Conservation (phyloP, 2,329 filamentous ascomycete genomes). For the Volutella citrinella region DNA sequence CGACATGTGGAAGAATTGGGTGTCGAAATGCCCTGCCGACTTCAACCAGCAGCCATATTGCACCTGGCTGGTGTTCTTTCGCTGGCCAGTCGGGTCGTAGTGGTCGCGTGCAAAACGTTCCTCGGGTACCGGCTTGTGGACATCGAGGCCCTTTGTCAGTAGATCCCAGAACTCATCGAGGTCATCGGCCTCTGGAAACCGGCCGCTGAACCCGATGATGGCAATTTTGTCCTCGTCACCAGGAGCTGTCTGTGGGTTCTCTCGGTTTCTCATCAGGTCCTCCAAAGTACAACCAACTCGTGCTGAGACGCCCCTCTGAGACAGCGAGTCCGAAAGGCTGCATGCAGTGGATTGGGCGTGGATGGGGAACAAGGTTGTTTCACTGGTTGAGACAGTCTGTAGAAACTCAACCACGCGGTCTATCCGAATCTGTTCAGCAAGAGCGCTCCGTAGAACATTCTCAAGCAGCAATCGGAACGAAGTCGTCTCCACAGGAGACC, state of each 20-base stretch:
- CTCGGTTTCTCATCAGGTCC: too few species aligned
- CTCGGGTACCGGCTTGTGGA: slow-evolving; percentile 58
- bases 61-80: slow-evolving; percentile 65
- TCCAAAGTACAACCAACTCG: too few species aligned
- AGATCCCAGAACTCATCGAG: slow-evolving; percentile 58
- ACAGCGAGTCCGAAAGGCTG: too few species aligned
- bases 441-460: too few species aligned
- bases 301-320: too few species aligned
- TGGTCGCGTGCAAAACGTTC: slow-evolving; percentile 69
- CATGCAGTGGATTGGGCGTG: slow-evolving; percentile 2
- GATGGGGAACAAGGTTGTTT: slow-evolving; percentile 13
- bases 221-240: slow-evolving; percentile 58
- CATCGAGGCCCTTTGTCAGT: slow-evolving; percentile 63
- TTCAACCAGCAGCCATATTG: slow-evolving; percentile 70
- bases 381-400: slow-evolving; percentile 12
- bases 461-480: too few species aligned
- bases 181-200: slow-evolving; percentile 43
- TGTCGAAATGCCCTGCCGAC: slow-evolving; percentile 70
- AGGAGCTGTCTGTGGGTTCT: slow-evolving; percentile 5
- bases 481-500: too few species aligned
- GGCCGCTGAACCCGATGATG: slow-evolving; percentile 64
- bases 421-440: too few species aligned
- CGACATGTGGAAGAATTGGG: slow-evolving; percentile 80
- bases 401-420: slow-evolving; percentile 6
- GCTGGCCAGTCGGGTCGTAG: slow-evolving; percentile 64